A percentile compares a stretch with the other conserved stretches of the same genome.
Conservation (phyloP, 352 stramenopile genomes). For the Phytophthora meadii region DNA sequence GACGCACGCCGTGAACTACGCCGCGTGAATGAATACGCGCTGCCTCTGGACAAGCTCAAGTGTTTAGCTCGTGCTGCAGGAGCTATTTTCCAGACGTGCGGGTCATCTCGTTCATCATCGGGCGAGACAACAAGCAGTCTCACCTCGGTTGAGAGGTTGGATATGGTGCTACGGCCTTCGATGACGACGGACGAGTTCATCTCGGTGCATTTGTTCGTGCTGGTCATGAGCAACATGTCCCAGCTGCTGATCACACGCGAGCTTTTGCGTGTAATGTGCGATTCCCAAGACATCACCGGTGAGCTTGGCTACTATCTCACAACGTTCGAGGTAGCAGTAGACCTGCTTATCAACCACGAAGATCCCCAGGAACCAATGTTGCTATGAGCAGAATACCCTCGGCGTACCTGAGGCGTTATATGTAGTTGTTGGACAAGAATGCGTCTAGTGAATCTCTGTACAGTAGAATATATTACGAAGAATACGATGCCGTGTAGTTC, state of each 20-base stretch:
- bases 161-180: conserved; percentile 42
- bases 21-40: conserved; percentile 59
- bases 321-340: conserved; percentile 71
- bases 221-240: conserved; percentile 58
- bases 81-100: conserved; percentile 60
- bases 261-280: conserved; percentile 62
- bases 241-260: conserved; percentile 61
- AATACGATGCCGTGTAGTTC: neutral
- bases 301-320: conserved; percentile 81
- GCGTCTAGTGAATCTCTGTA: conserved; percentile 9
- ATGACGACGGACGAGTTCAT: conserved; percentile 78
- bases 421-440: conserved; percentile 1
- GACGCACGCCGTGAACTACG: conserved; percentile 60
- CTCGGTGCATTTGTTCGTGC: conserved; percentile 63
- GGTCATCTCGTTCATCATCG: conserved; percentile 31
- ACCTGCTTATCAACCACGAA: conserved; percentile 56
- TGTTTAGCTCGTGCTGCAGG: conserved; percentile 67
- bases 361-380: conserved; percentile 53
- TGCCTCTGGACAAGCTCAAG: conserved; percentile 77
- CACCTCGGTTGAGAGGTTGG: conserved; percentile 45
- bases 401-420: neutral
- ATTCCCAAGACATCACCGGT: conserved; percentile 62
- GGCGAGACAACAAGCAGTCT: conserved; percentile 33
- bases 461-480: conserved; percentile 5
- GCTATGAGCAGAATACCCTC: conserved; percentile 10